Evolutionary conservation across 176 grass and related monocot species (phyloP), one percentile per base, ranked within the genome.

Genomic region (Aegilops longissima): DNA sequence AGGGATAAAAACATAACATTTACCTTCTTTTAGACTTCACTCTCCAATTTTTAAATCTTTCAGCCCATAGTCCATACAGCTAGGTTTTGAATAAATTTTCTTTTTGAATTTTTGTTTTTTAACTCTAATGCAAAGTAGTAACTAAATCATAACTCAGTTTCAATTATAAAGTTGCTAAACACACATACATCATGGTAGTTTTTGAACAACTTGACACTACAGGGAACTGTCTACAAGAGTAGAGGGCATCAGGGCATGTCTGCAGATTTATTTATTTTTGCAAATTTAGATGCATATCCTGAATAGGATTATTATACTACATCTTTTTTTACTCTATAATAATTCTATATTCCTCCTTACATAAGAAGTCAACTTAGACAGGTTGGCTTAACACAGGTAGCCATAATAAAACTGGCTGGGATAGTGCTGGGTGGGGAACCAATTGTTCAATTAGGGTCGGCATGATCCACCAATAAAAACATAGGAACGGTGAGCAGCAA

Each of bases 331-430:
- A 21, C 42, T 85, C 31, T 39, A 73, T 2, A 38, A 38, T n/a
- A 21, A 3, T 67, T 33, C 0, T 39, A 10, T 44, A 34, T 30
- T 34, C 24, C 36, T 61, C 63, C 13, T 23, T 61, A 83, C n/a
- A 79, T 38, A n/a, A 33, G 18, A 82, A 86, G 77, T 85, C 76
- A 80, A 85, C 75, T 25, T 20, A 4, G 5, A 74, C 17, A 61
- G 33, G 58, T 40, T 45, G 40, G 30, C 21, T 29, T 52, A 65
- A 21, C n/a, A 8, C 2, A 80, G 0, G 21, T 17, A 79, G 34
- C 56, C 39, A 8, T 4, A 24, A 35, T 38, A 38, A 38, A 38
- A 80, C 18, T 66, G 31, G 21, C 61, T 70, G 27, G 16, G 16
- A 27, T 11, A 61, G 6, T 78, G 47, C 70, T 45, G 27, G n/a